These are phyloP conservation scores for Camelina sativa DNA, from an alignment of 345 rosid species.

Conservation along the genomic window DNA sequence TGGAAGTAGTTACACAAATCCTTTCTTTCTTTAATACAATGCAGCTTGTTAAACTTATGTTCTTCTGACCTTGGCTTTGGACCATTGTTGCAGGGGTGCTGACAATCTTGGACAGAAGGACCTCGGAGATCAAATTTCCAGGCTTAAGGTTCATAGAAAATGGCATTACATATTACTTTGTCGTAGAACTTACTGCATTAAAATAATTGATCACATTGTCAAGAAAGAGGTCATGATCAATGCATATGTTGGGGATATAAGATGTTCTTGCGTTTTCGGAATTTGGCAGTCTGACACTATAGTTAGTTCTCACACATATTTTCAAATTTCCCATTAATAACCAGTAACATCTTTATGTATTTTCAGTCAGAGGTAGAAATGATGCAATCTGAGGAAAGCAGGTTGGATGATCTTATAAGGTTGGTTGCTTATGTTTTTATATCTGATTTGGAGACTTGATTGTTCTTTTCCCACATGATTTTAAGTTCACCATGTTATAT, in stretches of 20 bases:
- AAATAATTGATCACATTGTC: constrained; percentile 21
- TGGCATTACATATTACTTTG: background rate
- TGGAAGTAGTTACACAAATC: constrained; percentile 62
- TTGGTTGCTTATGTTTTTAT: constrained; percentile 41
- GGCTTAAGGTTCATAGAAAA: constrained; percentile 54
- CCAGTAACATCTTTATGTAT: constrained; percentile 15
- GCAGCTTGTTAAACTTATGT: background rate
- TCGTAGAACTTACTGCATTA: constrained; percentile 17
- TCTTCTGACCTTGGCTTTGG: constrained; percentile 39
- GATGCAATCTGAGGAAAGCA: constrained; percentile 56
- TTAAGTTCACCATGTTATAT: constrained; percentile 36
- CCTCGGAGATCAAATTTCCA: constrained; percentile 52
- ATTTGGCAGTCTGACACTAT: background rate
- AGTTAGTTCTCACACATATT: background rate
- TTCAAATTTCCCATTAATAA: background rate
- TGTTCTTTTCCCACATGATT: constrained; percentile 20
- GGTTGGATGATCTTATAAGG: constrained; percentile 70
- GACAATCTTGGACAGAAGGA: constrained; percentile 53
- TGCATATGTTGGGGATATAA: background rate
- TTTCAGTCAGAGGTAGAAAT: constrained; percentile 62
- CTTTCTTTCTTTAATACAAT: constrained; percentile 9
- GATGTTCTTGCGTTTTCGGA: background rate
- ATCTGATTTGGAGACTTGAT: background rate
- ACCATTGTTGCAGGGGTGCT: constrained; percentile 55
- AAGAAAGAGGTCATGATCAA: constrained; percentile 1